Evolutionary conservation across 106 monocot genomes (phyloP), one percentile per base, ranked within the genome.

Genomic region (Allium sativum): DNA sequence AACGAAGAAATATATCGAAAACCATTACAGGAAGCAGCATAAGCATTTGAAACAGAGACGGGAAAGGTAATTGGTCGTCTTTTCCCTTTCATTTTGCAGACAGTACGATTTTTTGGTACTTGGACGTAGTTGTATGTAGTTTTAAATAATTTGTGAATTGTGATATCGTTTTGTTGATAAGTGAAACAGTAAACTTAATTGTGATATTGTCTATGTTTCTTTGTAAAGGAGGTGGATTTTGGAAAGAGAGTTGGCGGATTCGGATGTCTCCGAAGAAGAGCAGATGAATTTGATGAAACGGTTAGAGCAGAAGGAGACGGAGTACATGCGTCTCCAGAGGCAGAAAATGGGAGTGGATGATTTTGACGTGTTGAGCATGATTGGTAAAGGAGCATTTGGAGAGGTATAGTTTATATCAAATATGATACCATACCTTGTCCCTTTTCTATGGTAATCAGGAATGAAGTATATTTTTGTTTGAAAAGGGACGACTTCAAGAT

Each of bases 321-420:
- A 88, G 56, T 93, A 93, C 66, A 93, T 93, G 93, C 88, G 93
- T 3, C 74, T 88, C 59, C 88, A 82, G 54, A 82, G 93, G 75
- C 93, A 93, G 65, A 93, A 88, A 80, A 93, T 93, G 93, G 82
- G 85, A 42, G 93, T 64, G 40, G 93, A 84, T 61, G 92, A 88
- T 73, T 93, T 93, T 70, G 87, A 93, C 21, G 71, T 93, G 22
- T 71, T 93, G 43, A 88, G 79, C 12, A 88, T 93, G 75, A 93
- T 93, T 53, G 93, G 93, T 20, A 93, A 79, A 65, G 93, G 93
- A 43, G 93, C 93, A 54, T 93, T 93, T 64, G 93, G 93, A 18
- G 93, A 93, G 93, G 93, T 93, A 80, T 72, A 56, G 21, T 50
- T 47, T 41, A 52, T 45, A 16, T 52, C 16, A 52, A 52, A 52